A percentile compares a stretch with the other conserved stretches of the same genome.
Evolutionary conservation across 306 rosid species (phyloP).

Genomic region (Cercis canadensis): DNA sequence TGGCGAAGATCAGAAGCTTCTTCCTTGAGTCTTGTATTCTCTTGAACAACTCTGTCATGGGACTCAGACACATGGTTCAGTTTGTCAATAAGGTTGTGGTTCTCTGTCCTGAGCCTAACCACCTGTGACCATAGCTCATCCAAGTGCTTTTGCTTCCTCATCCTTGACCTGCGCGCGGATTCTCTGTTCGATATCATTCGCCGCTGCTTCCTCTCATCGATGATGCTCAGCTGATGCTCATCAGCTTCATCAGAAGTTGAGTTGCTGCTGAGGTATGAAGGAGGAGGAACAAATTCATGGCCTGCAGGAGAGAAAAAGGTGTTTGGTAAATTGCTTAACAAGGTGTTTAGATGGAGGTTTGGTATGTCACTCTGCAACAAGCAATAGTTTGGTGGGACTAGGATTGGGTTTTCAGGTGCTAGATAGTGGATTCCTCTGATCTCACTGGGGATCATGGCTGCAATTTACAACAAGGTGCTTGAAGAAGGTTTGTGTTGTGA

Average conservation of each 20-base stretch:
- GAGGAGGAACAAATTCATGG: constrained; percentile 45
- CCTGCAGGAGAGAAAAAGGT: constrained; percentile 40
- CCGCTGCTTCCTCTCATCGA: constrained; percentile 77
- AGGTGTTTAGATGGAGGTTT: constrained; percentile 37
- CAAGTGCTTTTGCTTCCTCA: constrained; percentile 85
- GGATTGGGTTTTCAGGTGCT: constrained; percentile 51
- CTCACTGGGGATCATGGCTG: constrained; percentile 67
- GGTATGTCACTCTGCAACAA: constrained; percentile 49
- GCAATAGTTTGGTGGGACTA: constrained; percentile 39
- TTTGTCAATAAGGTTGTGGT: constrained; percentile 60
- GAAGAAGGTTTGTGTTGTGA: constrained; percentile 29
- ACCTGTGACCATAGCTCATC: constrained; percentile 89
- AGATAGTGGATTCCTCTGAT: constrained; percentile 56
- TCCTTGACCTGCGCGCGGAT: constrained; percentile 83
- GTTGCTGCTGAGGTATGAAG: constrained; percentile 57
- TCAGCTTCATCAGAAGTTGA: constrained; percentile 87
- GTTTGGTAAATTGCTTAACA: constrained; percentile 47
- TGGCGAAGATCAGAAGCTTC: constrained; percentile 69
- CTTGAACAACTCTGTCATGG: constrained; percentile 63
- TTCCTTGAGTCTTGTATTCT: constrained; percentile 68
- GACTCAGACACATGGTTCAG: constrained; percentile 60
- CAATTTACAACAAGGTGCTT: constrained; percentile 18
- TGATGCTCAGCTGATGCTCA: constrained; percentile 57
- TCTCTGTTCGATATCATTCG: constrained; percentile 89
- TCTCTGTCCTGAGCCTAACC: constrained; percentile 68